Evolutionary conservation across 768 basidiomycete species (phyloP), one percentile per base, ranked within the genome.

Genomic region (Rhodotorula sphaerocarpa): DNA sequence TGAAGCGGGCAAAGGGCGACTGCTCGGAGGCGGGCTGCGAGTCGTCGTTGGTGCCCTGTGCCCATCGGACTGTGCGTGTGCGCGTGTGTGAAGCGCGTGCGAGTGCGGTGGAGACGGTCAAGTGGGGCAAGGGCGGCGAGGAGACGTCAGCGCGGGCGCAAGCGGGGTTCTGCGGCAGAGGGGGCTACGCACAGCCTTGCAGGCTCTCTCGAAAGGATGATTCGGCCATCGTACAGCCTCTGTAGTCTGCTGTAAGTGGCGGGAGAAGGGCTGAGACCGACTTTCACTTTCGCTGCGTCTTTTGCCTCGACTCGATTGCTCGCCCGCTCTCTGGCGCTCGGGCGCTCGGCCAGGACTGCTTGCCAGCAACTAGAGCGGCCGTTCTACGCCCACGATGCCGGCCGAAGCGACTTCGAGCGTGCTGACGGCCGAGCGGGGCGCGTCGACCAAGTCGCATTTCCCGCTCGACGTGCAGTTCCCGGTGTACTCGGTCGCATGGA

Each of bases 401-500:
- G n/a, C 46, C 11, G 52, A 51, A 20, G 52, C 63, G 4, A 58
- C 53, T 3, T 47, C 52, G 5, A 55, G 41, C 27, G 27, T 20
- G n/a, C 43, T 63, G 25, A 21, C 25, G 5, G 61, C 66, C 44
- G 43, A 51, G 21, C 31, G 57, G 10, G 66, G 66, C 27, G 36
- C 50, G 16, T 20, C 33, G 9, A 25, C 52, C 3, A 45, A 54
- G 31, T 46, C 47, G 50, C 61, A 63, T 45, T 67, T 59, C 45
- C 21, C 28, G 15, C 45, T 67, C 50, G 57, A 67, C 45, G 61
- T 63, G 12, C 77, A 82, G 2, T 96, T 93, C 74, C 93, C 93
- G 0, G 85, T 95, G 53, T 95, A 90, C 73, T 88, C 88, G 7
- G 83, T 85, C 55, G 83, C 83, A 20, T 97, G 92, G 77, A 73